Conservation (phyloP, 495 filamentous ascomycete species). For the Sporormia fimetaria region DNA sequence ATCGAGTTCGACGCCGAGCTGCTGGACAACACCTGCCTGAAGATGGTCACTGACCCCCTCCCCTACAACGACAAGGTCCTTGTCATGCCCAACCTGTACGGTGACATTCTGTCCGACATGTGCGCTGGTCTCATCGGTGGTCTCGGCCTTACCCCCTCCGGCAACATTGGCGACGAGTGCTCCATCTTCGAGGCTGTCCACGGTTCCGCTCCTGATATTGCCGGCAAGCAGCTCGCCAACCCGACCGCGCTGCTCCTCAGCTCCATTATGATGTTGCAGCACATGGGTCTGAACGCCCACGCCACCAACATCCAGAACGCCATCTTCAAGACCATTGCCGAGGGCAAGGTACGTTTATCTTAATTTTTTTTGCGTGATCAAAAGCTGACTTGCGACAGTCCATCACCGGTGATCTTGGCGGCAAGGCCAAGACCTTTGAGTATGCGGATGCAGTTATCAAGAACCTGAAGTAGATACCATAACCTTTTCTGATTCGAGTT, state of each 20-base stretch:
- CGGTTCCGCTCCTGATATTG: slow-evolving; percentile 60
- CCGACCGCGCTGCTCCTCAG: slow-evolving; percentile 62
- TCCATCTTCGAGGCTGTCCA: slow-evolving; percentile 60
- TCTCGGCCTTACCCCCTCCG: slow-evolving; percentile 41
- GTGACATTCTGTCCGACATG: slow-evolving; percentile 37
- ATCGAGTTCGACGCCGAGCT: slow-evolving; percentile 94
- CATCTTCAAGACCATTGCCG: slow-evolving; percentile 83
- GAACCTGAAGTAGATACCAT: slow-evolving; percentile 55
- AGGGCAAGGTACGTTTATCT: slow-evolving; percentile 62
- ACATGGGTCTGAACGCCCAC: slow-evolving; percentile 56
- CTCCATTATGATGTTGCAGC: slow-evolving; percentile 55
- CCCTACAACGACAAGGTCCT: slow-evolving; percentile 92
- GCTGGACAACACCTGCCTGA: slow-evolving; percentile 96
- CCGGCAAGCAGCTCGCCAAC: slow-evolving; percentile 60
- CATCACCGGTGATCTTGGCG: slow-evolving; percentile 89
- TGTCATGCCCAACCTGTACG: slow-evolving; percentile 36
- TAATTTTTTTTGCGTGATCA: not conserved
- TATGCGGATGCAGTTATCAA: slow-evolving; percentile 86
- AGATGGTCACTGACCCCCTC: slow-evolving; percentile 86
- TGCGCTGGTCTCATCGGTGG: slow-evolving; percentile 36
- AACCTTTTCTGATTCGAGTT: slow-evolving; percentile 6
- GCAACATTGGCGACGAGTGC: slow-evolving; percentile 51
- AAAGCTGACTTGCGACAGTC: slow-evolving; percentile 34
- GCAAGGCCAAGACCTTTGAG: slow-evolving; percentile 83
- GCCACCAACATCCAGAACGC: slow-evolving; percentile 84